Percentiles rank a stretch among this genome's conserved stretches.
These are phyloP conservation scores for Anethum foeniculum DNA, from an alignment of 140 eudicot species.

Conservation along the genomic window DNA sequence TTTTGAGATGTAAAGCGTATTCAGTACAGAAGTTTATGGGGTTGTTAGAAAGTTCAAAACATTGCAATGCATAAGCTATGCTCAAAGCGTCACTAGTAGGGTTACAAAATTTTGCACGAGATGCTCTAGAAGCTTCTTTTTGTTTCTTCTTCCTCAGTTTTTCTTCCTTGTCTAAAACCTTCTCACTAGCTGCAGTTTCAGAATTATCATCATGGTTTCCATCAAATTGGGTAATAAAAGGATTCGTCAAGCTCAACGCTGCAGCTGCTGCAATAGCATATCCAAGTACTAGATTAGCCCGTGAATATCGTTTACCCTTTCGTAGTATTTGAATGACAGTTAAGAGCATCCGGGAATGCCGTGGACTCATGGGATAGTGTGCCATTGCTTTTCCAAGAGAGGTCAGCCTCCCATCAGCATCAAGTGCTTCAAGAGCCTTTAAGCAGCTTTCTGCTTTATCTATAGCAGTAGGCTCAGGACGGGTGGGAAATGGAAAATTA, in stretches of 20 bases:
- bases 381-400: constrained; percentile 91
- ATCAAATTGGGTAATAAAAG: constrained; percentile 58
- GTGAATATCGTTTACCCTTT: constrained; percentile 26
- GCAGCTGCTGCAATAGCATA: constrained; percentile 96
- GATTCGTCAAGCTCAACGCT: constrained; percentile 83
- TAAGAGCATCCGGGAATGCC: constrained; percentile 95
- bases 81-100: constrained; percentile 81
- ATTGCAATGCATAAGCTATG: constrained; percentile 68
- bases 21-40: constrained; percentile 50
- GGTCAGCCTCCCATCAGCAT: constrained; percentile 56
- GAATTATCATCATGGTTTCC: constrained; percentile 27
- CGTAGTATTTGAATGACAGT: constrained; percentile 64
- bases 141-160: constrained; percentile 46
- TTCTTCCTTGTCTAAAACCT: constrained; percentile 31
- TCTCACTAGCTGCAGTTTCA: constrained; percentile 12
- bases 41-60: constrained; percentile 55
- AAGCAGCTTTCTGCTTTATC: constrained; percentile 73
- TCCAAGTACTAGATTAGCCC: constrained; percentile 55
- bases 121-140: constrained; percentile 44
- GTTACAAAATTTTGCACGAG: constrained; percentile 51
- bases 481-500: constrained; percentile 88
- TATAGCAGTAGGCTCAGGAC: constrained; percentile 57
- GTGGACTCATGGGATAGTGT: constrained; percentile 91
- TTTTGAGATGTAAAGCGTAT: constrained; percentile 49
- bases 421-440: constrained; percentile 80